Conservation (phyloP, 331 rosid genomes). For the Quercus tomentella region DNA sequence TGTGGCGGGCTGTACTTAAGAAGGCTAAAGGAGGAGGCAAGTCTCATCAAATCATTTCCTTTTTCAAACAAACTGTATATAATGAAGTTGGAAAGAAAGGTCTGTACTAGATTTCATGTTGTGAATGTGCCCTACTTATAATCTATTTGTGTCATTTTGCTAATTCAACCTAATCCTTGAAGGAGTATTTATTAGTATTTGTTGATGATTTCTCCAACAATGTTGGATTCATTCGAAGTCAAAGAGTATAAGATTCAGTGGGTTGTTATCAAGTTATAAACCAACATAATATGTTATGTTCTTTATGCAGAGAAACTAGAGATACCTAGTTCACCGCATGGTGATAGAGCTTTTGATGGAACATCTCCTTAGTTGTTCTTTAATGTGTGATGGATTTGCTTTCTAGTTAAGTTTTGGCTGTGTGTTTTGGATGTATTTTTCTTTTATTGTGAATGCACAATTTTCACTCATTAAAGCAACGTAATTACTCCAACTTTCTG, state of each 20-base stretch:
- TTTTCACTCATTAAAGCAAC: too few species aligned
- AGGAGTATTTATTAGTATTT: neutral
- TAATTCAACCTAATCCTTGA: neutral
- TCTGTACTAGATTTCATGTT: neutral
- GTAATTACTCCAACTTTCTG: too few species aligned
- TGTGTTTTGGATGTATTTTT: too few species aligned
- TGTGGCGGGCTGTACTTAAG: slow-evolving; percentile 52
- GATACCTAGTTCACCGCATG: neutral
- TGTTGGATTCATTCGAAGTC: neutral
- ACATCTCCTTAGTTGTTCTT: too few species aligned
- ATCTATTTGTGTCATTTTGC: neutral
- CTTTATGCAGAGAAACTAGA: too few species aligned
- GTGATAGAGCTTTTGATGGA: neutral
- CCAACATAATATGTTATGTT: neutral
- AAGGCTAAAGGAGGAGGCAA: slow-evolving; percentile 57
- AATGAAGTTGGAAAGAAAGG: neutral
- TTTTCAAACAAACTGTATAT: neutral
- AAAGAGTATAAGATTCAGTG: neutral
- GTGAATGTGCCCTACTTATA: neutral
- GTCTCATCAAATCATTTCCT: slow-evolving; percentile 50
- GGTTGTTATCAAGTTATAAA: neutral
- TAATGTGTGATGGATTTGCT: too few species aligned
- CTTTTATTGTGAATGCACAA: too few species aligned
- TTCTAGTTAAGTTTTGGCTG: too few species aligned
- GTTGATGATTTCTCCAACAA: neutral